phyloP scores from a whole-genome alignment of 768 basidiomycete genomes.

The Mycena floridula region DNA sequence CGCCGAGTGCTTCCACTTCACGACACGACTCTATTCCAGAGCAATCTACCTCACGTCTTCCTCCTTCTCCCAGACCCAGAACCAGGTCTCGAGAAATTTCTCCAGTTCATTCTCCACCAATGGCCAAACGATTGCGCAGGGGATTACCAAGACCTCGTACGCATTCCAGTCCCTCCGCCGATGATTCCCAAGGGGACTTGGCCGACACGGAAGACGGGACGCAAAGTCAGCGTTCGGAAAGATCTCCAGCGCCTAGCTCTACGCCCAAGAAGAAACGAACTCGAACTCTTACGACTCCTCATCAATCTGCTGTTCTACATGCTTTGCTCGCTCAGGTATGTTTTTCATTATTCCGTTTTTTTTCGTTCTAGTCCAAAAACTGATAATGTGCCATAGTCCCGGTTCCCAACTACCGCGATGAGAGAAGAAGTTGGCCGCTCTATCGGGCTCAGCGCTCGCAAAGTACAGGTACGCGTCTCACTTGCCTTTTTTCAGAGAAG shows the following conservation, averaged over 20 bases:
- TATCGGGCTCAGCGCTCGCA: constrained; percentile 84
- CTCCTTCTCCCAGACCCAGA: constrained; percentile 22
- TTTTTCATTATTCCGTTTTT: constrained; percentile 7
- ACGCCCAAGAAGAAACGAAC: constrained; percentile 78
- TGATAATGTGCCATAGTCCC: constrained; percentile 68
- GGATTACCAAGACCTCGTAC: constrained; percentile 22
- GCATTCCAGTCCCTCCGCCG: constrained; percentile 32
- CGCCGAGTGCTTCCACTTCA: constrained; percentile 31
- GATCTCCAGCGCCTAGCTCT: constrained; percentile 24
- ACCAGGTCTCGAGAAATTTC: constrained; percentile 17
- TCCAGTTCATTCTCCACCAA: constrained; percentile 29
- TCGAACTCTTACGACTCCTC: constrained; percentile 78
- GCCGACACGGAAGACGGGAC: constrained; percentile 56
- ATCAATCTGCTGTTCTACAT: constrained; percentile 84
- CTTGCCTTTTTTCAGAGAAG: constrained; percentile 8
- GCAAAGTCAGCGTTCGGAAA: constrained; percentile 34
- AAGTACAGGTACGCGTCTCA: constrained; percentile 67
- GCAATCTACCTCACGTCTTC: constrained; percentile 9
- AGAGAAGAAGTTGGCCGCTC: constrained; percentile 83
- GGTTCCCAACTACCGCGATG: constrained; percentile 83
- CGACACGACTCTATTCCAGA: constrained; percentile 33
- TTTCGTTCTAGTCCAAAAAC: constrained; percentile 3
- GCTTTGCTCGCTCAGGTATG: constrained; percentile 80
- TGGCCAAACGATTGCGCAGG: constrained; percentile 38
- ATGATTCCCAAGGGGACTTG: constrained; percentile 49